Evolutionary conservation across 305 asterid species (phyloP).

Genomic region (Fraxinus angustifolia): DNA sequence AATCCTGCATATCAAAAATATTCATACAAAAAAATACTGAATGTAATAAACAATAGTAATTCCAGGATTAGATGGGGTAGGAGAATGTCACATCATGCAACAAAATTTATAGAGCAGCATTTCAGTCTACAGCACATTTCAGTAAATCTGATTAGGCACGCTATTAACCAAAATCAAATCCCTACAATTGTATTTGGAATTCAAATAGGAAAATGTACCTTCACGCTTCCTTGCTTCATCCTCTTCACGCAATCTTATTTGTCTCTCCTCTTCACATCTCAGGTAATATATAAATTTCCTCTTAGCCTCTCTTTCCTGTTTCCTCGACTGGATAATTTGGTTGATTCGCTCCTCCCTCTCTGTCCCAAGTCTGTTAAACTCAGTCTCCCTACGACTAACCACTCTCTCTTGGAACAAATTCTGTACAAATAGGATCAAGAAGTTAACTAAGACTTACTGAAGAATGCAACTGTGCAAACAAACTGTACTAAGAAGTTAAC

Average conservation of each 20-base stretch:
- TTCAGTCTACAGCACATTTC: neutral
- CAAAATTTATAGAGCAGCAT: neutral
- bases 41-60: neutral
- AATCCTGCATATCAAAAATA: neutral
- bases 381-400: slow-evolving; percentile 51
- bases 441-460: neutral
- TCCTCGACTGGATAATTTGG: slow-evolving; percentile 55
- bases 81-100: neutral
- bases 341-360: slow-evolving; percentile 63
- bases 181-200: neutral
- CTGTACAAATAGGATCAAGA: slow-evolving; percentile 30
- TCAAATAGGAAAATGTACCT: slow-evolving; percentile 45
- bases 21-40: neutral
- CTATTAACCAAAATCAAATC: neutral
- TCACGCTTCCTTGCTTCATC: slow-evolving; percentile 84
- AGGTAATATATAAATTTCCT: slow-evolving; percentile 67
- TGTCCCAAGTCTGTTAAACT: slow-evolving; percentile 42
- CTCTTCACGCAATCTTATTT: slow-evolving; percentile 65
- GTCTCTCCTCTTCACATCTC: slow-evolving; percentile 74
- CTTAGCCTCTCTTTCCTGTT: slow-evolving; percentile 61
- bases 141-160: neutral
- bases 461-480: neutral
- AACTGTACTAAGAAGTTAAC: neutral
- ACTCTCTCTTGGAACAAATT: slow-evolving; percentile 57
- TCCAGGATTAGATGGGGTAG: neutral